phyloP scores from a whole-genome alignment of 495 filamentous ascomycete species.

The Friedmanniomyces simplex region DNA sequence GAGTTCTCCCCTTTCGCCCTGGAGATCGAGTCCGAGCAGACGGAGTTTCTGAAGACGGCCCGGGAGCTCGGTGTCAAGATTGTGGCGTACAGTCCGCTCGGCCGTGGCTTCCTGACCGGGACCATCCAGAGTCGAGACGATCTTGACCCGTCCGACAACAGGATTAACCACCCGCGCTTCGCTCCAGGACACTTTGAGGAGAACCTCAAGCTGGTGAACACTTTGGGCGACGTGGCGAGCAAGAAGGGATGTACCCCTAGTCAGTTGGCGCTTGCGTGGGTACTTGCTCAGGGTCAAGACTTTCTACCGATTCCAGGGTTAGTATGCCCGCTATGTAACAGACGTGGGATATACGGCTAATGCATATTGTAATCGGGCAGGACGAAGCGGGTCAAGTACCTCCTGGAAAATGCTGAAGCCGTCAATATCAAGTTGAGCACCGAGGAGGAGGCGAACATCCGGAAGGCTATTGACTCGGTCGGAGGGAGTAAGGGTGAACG shows the following conservation, averaged over 20 bases:
- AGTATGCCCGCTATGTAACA: constrained; percentile 20
- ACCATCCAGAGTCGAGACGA: constrained; percentile 41
- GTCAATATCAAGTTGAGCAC: constrained; percentile 37
- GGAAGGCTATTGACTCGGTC: constrained; percentile 34
- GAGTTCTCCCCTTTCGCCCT: constrained; percentile 51
- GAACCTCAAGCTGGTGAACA: constrained; percentile 50
- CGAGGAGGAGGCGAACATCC: constrained; percentile 41
- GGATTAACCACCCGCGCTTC: constrained; percentile 38
- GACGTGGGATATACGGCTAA: neutral
- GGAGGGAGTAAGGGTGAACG: constrained; percentile 30
- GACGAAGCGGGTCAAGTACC: constrained; percentile 43
- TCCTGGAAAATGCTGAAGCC: constrained; percentile 48
- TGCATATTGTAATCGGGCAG: constrained; percentile 34
- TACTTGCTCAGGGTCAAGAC: constrained; percentile 41
- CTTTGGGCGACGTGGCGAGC: constrained; percentile 54
- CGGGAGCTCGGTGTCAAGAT: constrained; percentile 42
- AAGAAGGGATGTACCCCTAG: constrained; percentile 48
- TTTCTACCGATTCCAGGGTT: constrained; percentile 32
- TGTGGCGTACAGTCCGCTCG: constrained; percentile 40
- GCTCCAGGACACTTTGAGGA: constrained; percentile 39
- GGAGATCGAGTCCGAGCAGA: constrained; percentile 43
- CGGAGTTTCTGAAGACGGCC: constrained; percentile 42
- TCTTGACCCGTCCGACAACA: constrained; percentile 30
- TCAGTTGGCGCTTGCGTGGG: constrained; percentile 33
- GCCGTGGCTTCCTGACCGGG: constrained; percentile 45